Percentiles rank a stretch among this genome's conserved stretches.
Evolutionary conservation across 2,329 filamentous ascomycete genomes (phyloP).

Genomic region (Fusarium sp.): DNA sequence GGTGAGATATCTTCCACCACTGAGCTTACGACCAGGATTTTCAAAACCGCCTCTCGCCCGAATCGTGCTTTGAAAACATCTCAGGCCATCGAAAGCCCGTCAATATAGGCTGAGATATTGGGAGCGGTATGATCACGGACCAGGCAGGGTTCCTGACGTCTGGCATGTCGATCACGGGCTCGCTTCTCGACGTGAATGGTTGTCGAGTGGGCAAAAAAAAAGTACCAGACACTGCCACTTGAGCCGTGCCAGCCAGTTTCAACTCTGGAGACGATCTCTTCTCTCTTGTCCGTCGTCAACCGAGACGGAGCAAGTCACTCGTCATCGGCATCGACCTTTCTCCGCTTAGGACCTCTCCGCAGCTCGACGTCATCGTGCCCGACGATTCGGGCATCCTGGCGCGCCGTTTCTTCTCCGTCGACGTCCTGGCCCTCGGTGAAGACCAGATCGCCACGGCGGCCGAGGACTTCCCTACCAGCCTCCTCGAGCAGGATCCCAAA

Average conservation of each 20-base stretch:
- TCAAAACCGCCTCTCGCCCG: neutral
- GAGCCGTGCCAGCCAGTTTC: slow-evolving; percentile 6
- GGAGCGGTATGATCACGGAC: slow-evolving; percentile 6
- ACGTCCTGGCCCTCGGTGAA: slow-evolving; percentile 70
- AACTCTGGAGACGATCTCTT: slow-evolving; percentile 3
- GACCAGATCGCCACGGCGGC: slow-evolving; percentile 75
- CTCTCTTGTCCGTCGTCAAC: neutral
- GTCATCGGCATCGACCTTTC: slow-evolving; percentile 44
- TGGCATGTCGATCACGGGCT: slow-evolving; percentile 23
- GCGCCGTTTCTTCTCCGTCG: slow-evolving; percentile 30
- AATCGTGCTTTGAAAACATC: slow-evolving; percentile 7
- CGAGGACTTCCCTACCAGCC: slow-evolving; percentile 70
- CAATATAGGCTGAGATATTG: slow-evolving; percentile 17
- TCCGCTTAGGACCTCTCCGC: slow-evolving; percentile 49
- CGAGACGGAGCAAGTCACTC: slow-evolving; percentile 16
- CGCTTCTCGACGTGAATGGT: slow-evolving; percentile 17
- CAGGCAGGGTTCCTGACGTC: slow-evolving; percentile 20
- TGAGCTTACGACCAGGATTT: slow-evolving; percentile 16
- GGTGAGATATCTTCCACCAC: slow-evolving; percentile 28
- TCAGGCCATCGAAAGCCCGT: slow-evolving; percentile 8
- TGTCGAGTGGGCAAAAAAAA: neutral
- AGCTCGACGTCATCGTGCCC: slow-evolving; percentile 41
- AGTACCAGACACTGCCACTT: slow-evolving; percentile 2
- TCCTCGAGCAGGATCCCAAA: slow-evolving; percentile 83
- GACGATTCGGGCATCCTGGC: slow-evolving; percentile 36